A percentile compares a stretch with the other conserved stretches of the same genome.
phyloP scores from a whole-genome alignment of 2,329 filamentous ascomycete species.

The Fusarium sp. region DNA sequence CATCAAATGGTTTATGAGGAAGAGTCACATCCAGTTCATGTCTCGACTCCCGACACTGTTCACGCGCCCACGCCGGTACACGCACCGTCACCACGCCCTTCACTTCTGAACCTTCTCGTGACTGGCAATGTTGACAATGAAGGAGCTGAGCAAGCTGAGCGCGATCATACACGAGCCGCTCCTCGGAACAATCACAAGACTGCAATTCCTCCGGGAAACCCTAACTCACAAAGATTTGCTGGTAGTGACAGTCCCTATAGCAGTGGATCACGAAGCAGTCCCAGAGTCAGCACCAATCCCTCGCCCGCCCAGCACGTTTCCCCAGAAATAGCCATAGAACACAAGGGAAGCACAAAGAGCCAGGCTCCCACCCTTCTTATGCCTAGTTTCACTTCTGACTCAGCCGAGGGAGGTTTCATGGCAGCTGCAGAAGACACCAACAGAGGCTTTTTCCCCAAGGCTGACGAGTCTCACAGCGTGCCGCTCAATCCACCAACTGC shows the following conservation, averaged over 20 bases:
- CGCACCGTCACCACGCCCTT: conserved; percentile 28
- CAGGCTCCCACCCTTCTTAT: conserved; percentile 10
- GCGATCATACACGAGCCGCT: neutral
- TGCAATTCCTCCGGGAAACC: conserved; percentile 1
- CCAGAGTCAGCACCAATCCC: conserved; percentile 5
- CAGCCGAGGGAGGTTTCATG: neutral
- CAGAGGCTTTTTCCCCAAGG: neutral
- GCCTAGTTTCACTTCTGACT: conserved; percentile 7
- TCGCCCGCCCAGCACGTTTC: conserved; percentile 14
- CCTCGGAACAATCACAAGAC: conserved; percentile 2
- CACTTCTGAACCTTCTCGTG: conserved; percentile 30
- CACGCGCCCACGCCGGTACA: conserved; percentile 32
- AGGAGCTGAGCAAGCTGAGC: neutral
- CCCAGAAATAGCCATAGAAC: conserved; percentile 5
- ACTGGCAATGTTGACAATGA: conserved; percentile 15
- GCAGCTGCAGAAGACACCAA: neutral
- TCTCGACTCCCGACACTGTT: conserved; percentile 29
- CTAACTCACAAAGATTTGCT: conserved; percentile 17
- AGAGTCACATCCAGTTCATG: conserved; percentile 30
- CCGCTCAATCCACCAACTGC: conserved; percentile 38
- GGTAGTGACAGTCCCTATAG: conserved; percentile 30
- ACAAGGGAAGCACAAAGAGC: conserved; percentile 16
- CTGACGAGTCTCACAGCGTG: conserved; percentile 26
- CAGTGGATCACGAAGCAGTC: conserved; percentile 19
- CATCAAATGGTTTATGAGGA: conserved; percentile 17